Base-by-base conservation (phyloP, 805 yeast species). In the Cyberlindnera misumaiensis region DNA sequence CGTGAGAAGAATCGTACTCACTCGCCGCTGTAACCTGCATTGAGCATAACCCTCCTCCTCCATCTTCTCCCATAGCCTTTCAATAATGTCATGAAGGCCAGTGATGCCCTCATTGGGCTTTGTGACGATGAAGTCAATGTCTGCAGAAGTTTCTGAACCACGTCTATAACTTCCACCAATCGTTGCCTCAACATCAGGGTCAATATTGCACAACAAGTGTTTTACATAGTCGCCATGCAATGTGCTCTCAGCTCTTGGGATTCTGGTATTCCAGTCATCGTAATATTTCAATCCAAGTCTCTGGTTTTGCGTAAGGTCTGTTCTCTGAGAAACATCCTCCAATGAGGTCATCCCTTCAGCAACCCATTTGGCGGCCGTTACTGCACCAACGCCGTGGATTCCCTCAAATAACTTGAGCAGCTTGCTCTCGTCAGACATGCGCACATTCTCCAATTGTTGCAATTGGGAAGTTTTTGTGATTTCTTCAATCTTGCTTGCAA, bases 141-240 rank as follows among this genome's bases (percentile, higher is more conserved):
- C 82, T 1, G 79, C 78, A 42, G 73, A 68, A 5, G 51, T 51
- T 4, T 42, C 33, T n/a, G 59, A 48, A 3, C 75, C 78, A 15
- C 82, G 61, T 26, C 75, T 57, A 49, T 70, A 75, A 5, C 77
- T 72, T 3, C 81, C 81, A 65, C 68, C 68, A 29, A 71, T 59
- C 8, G 59, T 48, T 6, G 64, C 44, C 24, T 62, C 56, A 16
- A 70, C 49, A 1, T 51, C 45, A 0, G 65, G 51, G 38, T 70
- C 73, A 13, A 72, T 40, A 11, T 48, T 44, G 5, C 48, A 37
- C 18, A 59, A 37, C 15, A 49, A 11, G 2, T 45, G 45, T 3
- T 44, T 42, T 12, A 75, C 58, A 15, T 51, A 51, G 12, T 61
- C 56, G 36, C 43, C 59, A 51, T 75, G 80, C 22, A 48, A 33